These are phyloP conservation scores for Geotrichum macrosporum DNA, from an alignment of 1,139 yeast genomes.

Conservation along the genomic window DNA sequence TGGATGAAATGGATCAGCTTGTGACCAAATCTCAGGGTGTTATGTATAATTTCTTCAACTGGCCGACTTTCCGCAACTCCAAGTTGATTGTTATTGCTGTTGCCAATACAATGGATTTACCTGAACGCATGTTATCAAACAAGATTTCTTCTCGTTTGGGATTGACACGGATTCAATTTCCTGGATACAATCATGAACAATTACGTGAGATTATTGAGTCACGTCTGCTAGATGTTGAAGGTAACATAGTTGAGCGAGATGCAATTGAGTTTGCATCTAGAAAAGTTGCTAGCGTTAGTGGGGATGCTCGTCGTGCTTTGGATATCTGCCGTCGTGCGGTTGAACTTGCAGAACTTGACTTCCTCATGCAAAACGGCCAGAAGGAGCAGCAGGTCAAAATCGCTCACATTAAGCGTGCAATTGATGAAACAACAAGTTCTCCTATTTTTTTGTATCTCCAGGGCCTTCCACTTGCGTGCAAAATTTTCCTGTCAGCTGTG, in stretches of 20 bases:
- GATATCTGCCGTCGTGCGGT: constrained; percentile 87
- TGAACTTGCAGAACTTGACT: constrained; percentile 64
- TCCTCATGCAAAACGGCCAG: constrained; percentile 24
- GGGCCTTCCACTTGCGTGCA: constrained; percentile 62
- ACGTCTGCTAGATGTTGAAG: constrained; percentile 55
- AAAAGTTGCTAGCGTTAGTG: constrained; percentile 92
- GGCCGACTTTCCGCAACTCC: constrained; percentile 86
- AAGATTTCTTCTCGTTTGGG: constrained; percentile 92
- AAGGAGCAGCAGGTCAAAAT: constrained; percentile 56
- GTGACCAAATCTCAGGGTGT: constrained; percentile 82
- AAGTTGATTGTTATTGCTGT: constrained; percentile 85
- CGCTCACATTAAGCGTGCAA: constrained; percentile 69
- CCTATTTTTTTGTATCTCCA: constrained; percentile 60
- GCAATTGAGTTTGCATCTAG: constrained; percentile 91
- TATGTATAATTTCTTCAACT: constrained; percentile 92
- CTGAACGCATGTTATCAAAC: constrained; percentile 81
- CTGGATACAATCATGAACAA: constrained; percentile 82
- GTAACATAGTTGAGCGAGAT: constrained; percentile 51
- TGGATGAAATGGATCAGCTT: constrained; percentile 92
- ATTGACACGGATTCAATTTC: constrained; percentile 75
- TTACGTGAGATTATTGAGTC: constrained; percentile 69
- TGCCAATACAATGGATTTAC: constrained; percentile 96
- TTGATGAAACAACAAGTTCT: constrained; percentile 72
- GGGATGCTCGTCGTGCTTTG: constrained; percentile 93
- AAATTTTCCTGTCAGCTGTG: constrained; percentile 65